Conservation (phyloP, 257 asterid species). For the Fraxinus excelsior region DNA sequence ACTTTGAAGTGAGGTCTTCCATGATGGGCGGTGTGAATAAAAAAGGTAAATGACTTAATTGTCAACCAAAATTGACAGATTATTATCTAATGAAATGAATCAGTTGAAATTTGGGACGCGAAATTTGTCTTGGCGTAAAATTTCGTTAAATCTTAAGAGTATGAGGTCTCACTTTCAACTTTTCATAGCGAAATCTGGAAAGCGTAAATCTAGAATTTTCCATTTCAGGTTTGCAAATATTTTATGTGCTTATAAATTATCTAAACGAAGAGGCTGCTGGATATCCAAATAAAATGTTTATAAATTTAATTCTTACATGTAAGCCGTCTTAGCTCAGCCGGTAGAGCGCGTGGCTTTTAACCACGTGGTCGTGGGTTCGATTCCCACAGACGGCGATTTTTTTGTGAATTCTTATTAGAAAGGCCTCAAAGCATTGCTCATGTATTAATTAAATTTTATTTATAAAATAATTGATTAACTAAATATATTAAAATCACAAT, state of each 20-base stretch:
- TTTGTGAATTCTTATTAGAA: neutral
- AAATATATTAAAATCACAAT: too few species aligned
- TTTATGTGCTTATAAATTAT: too few species aligned
- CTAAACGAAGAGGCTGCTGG: too few species aligned
- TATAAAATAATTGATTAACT: too few species aligned
- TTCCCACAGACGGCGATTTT: conserved; percentile 81
- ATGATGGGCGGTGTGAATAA: neutral
- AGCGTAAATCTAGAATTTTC: too few species aligned
- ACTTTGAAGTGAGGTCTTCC: neutral
- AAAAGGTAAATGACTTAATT: too few species aligned
- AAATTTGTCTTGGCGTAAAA: neutral
- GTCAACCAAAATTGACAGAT: neutral
- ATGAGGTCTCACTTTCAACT: neutral
- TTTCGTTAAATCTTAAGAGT: neutral
- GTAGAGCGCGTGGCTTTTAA: conserved; percentile 99
- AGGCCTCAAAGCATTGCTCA: neutral
- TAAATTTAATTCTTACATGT: too few species aligned
- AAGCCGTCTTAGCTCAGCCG: conserved; percentile 93
- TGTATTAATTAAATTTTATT: too few species aligned
- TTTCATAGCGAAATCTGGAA: too few species aligned
- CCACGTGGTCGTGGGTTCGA: conserved; percentile 99
- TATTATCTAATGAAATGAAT: neutral
- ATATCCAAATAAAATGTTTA: too few species aligned
- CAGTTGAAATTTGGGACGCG: neutral
- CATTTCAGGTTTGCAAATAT: too few species aligned